Base-by-base conservation (phyloP, 495 filamentous ascomycete genomes). In the Annulohypoxylon stygium region DNA sequence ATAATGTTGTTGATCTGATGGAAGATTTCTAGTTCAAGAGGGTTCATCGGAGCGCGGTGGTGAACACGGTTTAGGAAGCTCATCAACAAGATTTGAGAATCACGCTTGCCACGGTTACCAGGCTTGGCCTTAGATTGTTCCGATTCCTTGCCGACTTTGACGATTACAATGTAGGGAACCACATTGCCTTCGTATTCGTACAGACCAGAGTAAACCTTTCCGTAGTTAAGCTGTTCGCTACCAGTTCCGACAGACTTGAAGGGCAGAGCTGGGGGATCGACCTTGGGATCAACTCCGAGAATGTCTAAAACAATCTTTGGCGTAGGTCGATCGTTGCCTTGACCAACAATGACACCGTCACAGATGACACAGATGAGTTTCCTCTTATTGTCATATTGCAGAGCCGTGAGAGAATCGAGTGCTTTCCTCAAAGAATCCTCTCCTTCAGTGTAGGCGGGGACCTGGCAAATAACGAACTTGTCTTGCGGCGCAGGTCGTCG, bases 1-100 rank as follows among this genome's bases (percentile, higher is more conserved):
- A 99, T 99, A 75, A 99, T 93, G 78, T 99, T 99, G 84, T 97
- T 97, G 85, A 99, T 95, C 79, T 99, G 96, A 73, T 99, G 95
- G 86, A 97, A 97, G 84, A 98, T 95, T 79, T 99, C 96, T 20
- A 99, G 87, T 80, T 99, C 95, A 25, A 99, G 90, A 9, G 96
- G 97, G 47, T 90, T 93, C 96, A 99, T 99, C 4, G 95, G 90
- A 4, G 91, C 83, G 66, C 94, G 93, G 79, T 99, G 93, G 79
- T 99, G 96, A 14, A 99, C 95, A 58, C 97, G 94, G 83, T 98
- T 98, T 74, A 99, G 88, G 88, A 99, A 98, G 79, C 90, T 92
- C 83, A 94, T 87, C 64, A 90, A 75, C 62, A 93, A 80, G 65
- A 98, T 91, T 81, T 99, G 96, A 14, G 95, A 95, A 82, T 99